A percentile compares a stretch with the other conserved stretches of the same genome.
Evolutionary conservation across 177 flowering plant genomes (phyloP).

Genomic region (Vitis hybrid): DNA sequence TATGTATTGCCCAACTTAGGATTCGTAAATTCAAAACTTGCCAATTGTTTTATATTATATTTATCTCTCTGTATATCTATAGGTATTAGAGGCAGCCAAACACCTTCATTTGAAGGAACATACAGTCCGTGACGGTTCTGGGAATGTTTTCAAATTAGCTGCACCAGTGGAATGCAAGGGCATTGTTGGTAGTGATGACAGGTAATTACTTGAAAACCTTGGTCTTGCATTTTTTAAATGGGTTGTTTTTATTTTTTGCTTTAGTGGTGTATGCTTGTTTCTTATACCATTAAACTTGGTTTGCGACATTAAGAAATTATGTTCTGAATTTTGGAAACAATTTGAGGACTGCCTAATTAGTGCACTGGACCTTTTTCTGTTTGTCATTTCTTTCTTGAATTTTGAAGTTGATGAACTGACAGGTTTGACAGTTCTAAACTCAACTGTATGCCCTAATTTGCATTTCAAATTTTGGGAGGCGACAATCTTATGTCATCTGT

Average conservation of each 20-base stretch:
- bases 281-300: background rate
- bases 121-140: conserved; percentile 77
- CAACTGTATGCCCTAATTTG: too few species aligned
- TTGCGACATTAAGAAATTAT: background rate
- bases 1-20: too few species aligned
- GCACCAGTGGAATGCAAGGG: conserved; percentile 99
- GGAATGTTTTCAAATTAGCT: conserved; percentile 75
- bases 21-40: background rate
- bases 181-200: conserved; percentile 98
- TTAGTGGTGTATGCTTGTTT: background rate
- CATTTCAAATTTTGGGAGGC: background rate
- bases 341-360: background rate
- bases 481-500: background rate
- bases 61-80: conserved; percentile 3
- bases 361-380: background rate
- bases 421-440: too few species aligned
- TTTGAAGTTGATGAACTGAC: too few species aligned
- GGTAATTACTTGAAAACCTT: conserved; percentile 37
- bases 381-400: background rate
- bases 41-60: background rate
- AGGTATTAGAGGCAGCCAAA: conserved; percentile 97
- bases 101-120: conserved; percentile 94
- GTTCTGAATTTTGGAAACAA: background rate
- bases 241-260: background rate
- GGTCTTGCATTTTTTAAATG: background rate